Evolutionary conservation across 208 protist genomes (phyloP), one percentile per base, ranked within the genome.

Genomic region (Crithidia sp.): DNA sequence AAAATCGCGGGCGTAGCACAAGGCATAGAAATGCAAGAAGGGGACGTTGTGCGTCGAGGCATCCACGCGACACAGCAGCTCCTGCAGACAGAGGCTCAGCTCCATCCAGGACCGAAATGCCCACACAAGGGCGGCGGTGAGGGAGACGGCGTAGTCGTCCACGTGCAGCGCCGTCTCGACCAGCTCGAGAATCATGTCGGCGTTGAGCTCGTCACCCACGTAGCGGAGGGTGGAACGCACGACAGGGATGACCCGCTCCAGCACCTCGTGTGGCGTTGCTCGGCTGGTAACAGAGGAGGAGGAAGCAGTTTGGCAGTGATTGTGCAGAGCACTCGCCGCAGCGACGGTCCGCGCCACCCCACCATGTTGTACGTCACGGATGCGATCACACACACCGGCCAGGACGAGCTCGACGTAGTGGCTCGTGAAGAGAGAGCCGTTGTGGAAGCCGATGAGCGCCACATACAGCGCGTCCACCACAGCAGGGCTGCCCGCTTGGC

Each of bases 151-250:
- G 40, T 74, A 74, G 40, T 44, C 45, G 81, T 73, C 17, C 49
- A 82, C 69, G 55, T 71, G 79, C 17, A 96, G 41, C 10, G 88
- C 64, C 14, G 79, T 79, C 77, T 96, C 89, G 0, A 96, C 16
- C 16, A 95, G 62, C 60, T 84, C 82, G 44, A 96, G 72, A 53
- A 96, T 81, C 66, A 85, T 83, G 47, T 96, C 92, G 6, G 82
- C 67, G 67, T 95, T 96, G 61, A 93, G 40, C 76, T 96, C 92
- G 69, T 96, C 92, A n/a, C 92, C 90, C 28, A 95, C 47, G 74
- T 84, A 93, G 47, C 53, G 59, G n/a, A 93, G 54, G 17, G 71
- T 71, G 14, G 79, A 76, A 16, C 81, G 79, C 3, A 91, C 55
- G 7, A 91, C 67, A 4, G 92, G 90, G 10, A 92, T 49, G 17